Evolutionary conservation across 2,329 filamentous ascomycete species (phyloP).

Genomic region (Ceratocystis eucalypticola): DNA sequence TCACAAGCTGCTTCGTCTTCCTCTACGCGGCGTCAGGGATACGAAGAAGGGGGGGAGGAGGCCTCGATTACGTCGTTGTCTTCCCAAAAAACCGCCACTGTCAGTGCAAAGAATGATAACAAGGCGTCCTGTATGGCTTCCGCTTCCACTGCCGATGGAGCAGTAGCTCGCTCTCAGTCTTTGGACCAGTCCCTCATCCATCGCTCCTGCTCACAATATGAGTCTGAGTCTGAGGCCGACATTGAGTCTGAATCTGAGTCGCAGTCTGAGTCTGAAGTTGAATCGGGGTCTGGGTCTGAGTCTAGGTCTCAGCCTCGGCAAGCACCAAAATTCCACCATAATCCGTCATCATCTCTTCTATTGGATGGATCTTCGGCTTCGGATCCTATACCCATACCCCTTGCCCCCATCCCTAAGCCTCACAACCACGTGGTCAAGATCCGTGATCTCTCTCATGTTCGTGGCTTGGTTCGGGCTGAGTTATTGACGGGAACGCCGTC

Average conservation of each 20-base stretch:
- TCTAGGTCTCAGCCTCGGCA: background rate
- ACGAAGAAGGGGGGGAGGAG: background rate
- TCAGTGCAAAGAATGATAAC: background rate
- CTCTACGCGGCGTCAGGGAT: background rate
- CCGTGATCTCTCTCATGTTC: slow-evolving; percentile 79
- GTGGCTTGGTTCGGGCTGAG: slow-evolving; percentile 72
- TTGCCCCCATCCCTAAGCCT: background rate
- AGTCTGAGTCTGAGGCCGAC: background rate
- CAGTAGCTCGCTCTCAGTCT: background rate
- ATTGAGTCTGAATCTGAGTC: background rate
- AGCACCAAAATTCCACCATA: background rate
- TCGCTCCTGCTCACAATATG: background rate
- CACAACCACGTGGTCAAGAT: slow-evolving; percentile 54
- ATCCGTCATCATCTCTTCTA: background rate
- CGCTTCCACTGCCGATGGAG: background rate
- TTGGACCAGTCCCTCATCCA: background rate
- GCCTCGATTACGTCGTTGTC: background rate
- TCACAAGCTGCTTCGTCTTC: background rate
- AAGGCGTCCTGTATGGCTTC: slow-evolving; percentile 10
- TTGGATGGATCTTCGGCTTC: background rate
- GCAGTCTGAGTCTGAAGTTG: background rate
- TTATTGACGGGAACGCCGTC: slow-evolving; percentile 37
- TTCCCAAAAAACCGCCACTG: background rate
- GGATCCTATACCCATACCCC: background rate
- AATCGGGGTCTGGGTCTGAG: background rate